Evolutionary conservation across 2,329 filamentous ascomycete genomes (phyloP).

Genomic region (Rhexocercosporidium sp.): DNA sequence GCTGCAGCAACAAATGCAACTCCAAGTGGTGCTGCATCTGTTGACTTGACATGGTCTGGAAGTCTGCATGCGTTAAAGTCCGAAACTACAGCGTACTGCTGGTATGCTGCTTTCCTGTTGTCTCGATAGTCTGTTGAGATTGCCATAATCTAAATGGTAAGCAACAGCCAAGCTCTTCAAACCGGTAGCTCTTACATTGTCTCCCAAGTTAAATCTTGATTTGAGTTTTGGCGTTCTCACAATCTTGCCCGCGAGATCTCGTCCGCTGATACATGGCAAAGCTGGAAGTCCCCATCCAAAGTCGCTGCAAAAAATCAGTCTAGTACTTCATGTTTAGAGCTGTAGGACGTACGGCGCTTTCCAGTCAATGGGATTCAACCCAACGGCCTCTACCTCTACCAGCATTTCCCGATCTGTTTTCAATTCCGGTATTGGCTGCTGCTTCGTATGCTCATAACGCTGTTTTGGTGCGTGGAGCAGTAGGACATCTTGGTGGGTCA

Average conservation of each 20-base stretch:
- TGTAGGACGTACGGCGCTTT: slow-evolving; percentile 77
- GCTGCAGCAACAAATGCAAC: slow-evolving; percentile 62
- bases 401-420: slow-evolving; percentile 64
- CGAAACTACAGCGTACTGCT: slow-evolving; percentile 57
- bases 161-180: slow-evolving; percentile 33
- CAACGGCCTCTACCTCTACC: slow-evolving; percentile 63
- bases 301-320: slow-evolving; percentile 58
- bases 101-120: slow-evolving; percentile 39
- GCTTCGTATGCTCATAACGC: slow-evolving; percentile 52
- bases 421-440: slow-evolving; percentile 53
- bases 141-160: slow-evolving; percentile 42
- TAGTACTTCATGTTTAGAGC: slow-evolving; percentile 61
- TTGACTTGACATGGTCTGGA: slow-evolving; percentile 28
- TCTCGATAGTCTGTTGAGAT: slow-evolving; percentile 43
- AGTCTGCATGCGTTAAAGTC: slow-evolving; percentile 40
- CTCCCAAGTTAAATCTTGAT: slow-evolving; percentile 59
- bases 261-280: slow-evolving; percentile 40
- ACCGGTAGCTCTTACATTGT: slow-evolving; percentile 49
- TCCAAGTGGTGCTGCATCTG: slow-evolving; percentile 38
- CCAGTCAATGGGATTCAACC: slow-evolving; percentile 82
- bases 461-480: slow-evolving; percentile 56
- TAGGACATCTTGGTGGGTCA: slow-evolving; percentile 50
- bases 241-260: slow-evolving; percentile 69
- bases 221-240: slow-evolving; percentile 50
- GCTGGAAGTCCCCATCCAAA: slow-evolving; percentile 40